A percentile compares a stretch with the other conserved stretches of the same genome.
Conservation (phyloP, 1,139 yeast genomes). For the Diutina neorugosa region DNA sequence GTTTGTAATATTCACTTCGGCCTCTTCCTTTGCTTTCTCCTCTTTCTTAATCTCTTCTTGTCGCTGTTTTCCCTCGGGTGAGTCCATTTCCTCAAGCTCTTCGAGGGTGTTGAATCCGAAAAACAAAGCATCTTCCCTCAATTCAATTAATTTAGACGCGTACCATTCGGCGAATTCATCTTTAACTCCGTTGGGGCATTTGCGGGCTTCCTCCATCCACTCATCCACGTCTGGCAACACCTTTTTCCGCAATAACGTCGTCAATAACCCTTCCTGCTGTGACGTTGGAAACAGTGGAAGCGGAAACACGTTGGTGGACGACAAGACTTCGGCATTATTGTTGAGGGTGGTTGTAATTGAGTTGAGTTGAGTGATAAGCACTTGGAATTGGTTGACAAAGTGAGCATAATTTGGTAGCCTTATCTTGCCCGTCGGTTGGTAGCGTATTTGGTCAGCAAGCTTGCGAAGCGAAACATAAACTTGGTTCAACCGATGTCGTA, state of each 20-base stretch:
- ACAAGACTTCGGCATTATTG: conserved; percentile 45
- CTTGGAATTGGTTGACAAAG: conserved; percentile 55
- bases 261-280: conserved; percentile 68
- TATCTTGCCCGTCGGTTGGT: conserved; percentile 11
- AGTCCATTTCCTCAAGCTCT: conserved; percentile 26
- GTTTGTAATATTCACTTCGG: conserved; percentile 18
- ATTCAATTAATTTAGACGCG: conserved; percentile 34
- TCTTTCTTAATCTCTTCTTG: conserved; percentile 16
- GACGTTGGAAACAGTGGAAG: conserved; percentile 74
- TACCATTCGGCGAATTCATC: conserved; percentile 60
- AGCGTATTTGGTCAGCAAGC: conserved; percentile 30
- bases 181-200: conserved; percentile 22
- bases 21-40: conserved; percentile 17
- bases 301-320: conserved; percentile 69
- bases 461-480: conserved; percentile 32
- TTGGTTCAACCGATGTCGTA: conserved; percentile 32
- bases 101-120: conserved; percentile 46
- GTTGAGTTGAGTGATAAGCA: conserved; percentile 67
- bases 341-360: conserved; percentile 62
- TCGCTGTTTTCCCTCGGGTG: conserved; percentile 30
- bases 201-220: conserved; percentile 58
- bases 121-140: conserved; percentile 46
- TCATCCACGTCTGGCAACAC: conserved; percentile 82
- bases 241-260: conserved; percentile 77
- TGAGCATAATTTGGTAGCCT: neutral